Percentiles rank a stretch among this genome's conserved stretches.
These are phyloP conservation scores for Sporormia fimetaria DNA, from an alignment of 495 filamentous ascomycete genomes.

Conservation along the genomic window DNA sequence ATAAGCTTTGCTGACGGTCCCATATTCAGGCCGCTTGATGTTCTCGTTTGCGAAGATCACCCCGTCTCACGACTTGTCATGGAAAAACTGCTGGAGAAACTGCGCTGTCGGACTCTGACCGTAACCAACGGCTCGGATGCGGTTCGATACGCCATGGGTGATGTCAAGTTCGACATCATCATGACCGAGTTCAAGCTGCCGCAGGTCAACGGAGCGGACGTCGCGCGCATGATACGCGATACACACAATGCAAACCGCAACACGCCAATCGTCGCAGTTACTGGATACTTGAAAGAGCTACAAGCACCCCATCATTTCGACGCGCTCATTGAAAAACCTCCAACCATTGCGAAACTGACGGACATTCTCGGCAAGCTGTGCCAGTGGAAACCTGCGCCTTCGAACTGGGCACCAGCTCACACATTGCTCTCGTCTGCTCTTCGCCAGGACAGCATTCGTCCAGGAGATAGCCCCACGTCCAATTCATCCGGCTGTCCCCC, in stretches of 20 bases:
- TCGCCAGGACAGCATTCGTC: slow-evolving; percentile 47
- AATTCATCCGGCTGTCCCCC: slow-evolving; percentile 64
- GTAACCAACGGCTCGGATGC: slow-evolving; percentile 82
- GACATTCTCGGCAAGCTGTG: slow-evolving; percentile 78
- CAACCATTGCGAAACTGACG: slow-evolving; percentile 74
- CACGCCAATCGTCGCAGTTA: slow-evolving; percentile 94
- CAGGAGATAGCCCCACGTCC: slow-evolving; percentile 78
- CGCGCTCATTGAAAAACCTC: slow-evolving; percentile 87
- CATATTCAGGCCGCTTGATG: slow-evolving; percentile 78
- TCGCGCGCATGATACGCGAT: slow-evolving; percentile 92
- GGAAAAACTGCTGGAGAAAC: slow-evolving; percentile 90
- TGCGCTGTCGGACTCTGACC: slow-evolving; percentile 88
- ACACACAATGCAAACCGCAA: slow-evolving; percentile 88
- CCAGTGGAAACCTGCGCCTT: slow-evolving; percentile 73
- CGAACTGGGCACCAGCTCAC: slow-evolving; percentile 35
- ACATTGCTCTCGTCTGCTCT: slow-evolving; percentile 48
- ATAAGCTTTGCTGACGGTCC: slow-evolving; percentile 74
- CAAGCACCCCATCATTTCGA: slow-evolving; percentile 92
- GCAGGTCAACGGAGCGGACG: slow-evolving; percentile 85
- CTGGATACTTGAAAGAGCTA: slow-evolving; percentile 91
- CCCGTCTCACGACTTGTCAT: slow-evolving; percentile 95
- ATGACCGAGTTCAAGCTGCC: slow-evolving; percentile 95
- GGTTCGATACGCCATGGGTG: slow-evolving; percentile 79
- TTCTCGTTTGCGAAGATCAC: slow-evolving; percentile 95
- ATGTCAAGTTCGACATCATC: slow-evolving; percentile 91